These are phyloP conservation scores for Naumovozyma baii DNA, from an alignment of 805 yeast genomes.

Conservation along the genomic window DNA sequence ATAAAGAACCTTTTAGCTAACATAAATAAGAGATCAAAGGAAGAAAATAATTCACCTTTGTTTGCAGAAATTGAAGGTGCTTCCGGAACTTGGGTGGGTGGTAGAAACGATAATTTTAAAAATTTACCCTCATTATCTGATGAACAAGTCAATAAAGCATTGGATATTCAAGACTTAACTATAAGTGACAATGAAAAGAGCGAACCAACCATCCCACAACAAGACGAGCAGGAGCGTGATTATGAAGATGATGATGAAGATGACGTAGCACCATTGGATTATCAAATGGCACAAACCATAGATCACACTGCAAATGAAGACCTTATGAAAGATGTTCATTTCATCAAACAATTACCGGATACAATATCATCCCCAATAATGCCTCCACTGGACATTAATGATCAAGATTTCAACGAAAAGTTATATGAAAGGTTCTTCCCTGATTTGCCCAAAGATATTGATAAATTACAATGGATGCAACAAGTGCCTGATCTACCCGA, in stretches of 20 bases:
- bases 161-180: constrained; percentile 11
- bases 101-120: constrained; percentile 12
- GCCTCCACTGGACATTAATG: constrained; percentile 48
- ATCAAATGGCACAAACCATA: constrained; percentile 38
- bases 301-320: constrained; percentile 38
- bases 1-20: constrained; percentile 48
- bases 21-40: constrained; percentile 40
- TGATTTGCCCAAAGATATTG: constrained; percentile 73
- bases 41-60: constrained; percentile 35
- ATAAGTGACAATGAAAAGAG: background rate
- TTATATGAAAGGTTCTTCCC: constrained; percentile 83
- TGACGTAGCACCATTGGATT: constrained; percentile 42
- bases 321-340: constrained; percentile 46
- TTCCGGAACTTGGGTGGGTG: constrained; percentile 32
- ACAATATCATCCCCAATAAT: constrained; percentile 6
- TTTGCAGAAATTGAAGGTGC: constrained; percentile 31
- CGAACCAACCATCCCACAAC: background rate
- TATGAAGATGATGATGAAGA: constrained; percentile 41
- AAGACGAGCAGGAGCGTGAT: constrained; percentile 5
- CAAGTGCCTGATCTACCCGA: constrained; percentile 41
- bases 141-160: constrained; percentile 23
- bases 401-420: constrained; percentile 69
- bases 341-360: constrained; percentile 33
- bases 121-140: constrained; percentile 22
- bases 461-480: constrained; percentile 86